A percentile compares a stretch with the other conserved stretches of the same genome.
These are phyloP conservation scores for Venturia effusa DNA, from an alignment of 2,329 filamentous ascomycete genomes.

Conservation along the genomic window DNA sequence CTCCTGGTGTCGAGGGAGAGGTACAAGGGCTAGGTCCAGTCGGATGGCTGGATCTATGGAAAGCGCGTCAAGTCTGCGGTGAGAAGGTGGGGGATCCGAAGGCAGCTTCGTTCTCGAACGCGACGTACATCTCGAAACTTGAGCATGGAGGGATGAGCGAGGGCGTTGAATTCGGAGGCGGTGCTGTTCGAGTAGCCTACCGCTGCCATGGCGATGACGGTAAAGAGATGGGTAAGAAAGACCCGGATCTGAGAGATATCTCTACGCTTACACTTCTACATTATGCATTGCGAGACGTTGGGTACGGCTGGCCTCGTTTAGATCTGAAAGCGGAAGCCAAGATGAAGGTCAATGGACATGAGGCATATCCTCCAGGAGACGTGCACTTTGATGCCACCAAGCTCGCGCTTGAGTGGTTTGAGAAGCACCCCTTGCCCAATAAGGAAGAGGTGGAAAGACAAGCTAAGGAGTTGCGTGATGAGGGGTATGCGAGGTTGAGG, in stretches of 20 bases:
- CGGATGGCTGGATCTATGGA: background rate
- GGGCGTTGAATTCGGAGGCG: conserved; percentile 5
- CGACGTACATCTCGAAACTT: background rate
- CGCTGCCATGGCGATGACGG: background rate
- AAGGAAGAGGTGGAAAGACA: background rate
- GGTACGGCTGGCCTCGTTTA: background rate
- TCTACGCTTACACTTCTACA: background rate
- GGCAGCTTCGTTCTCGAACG: background rate
- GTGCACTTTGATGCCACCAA: background rate
- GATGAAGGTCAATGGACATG: background rate
- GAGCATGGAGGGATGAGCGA: conserved; percentile 1
- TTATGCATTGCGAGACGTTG: background rate
- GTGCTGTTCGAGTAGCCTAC: background rate
- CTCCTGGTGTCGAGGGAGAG: background rate
- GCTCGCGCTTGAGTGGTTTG: conserved; percentile 3
- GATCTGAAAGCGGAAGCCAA: background rate
- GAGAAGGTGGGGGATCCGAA: background rate
- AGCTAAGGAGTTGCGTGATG: background rate
- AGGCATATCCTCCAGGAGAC: background rate
- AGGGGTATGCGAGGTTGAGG: background rate
- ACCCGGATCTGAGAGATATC: background rate
- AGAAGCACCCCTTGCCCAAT: background rate
- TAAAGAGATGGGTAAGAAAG: background rate
- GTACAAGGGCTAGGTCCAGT: background rate
- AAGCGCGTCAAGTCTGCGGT: background rate